Evolutionary conservation across 768 basidiomycete species (phyloP).

Genomic region (Leccinum obscurum): DNA sequence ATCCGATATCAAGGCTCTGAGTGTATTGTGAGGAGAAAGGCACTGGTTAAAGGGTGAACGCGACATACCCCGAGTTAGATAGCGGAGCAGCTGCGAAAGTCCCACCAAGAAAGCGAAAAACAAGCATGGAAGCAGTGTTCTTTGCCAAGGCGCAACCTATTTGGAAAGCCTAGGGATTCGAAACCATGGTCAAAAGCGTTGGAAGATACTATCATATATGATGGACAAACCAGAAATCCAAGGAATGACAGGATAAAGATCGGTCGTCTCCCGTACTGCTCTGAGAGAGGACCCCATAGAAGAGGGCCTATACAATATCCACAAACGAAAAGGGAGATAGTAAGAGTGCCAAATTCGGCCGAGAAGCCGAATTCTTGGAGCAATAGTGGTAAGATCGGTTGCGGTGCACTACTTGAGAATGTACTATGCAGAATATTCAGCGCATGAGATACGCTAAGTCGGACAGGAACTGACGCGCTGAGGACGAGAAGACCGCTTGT

Average conservation of each 20-base stretch:
- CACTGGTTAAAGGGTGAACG: not conserved
- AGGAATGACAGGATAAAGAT: constrained; percentile 58
- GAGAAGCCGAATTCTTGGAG: constrained; percentile 50
- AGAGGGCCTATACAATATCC: constrained; percentile 69
- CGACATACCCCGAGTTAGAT: constrained; percentile 61
- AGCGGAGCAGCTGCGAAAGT: constrained; percentile 67
- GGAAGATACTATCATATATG: not conserved
- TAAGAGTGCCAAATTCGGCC: constrained; percentile 50
- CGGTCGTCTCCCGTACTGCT: constrained; percentile 57
- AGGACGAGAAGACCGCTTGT: constrained; percentile 51
- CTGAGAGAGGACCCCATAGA: constrained; percentile 57
- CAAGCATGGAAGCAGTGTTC: constrained; percentile 62
- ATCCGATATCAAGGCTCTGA: constrained; percentile 53
- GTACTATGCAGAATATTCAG: constrained; percentile 40
- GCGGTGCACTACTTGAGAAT: constrained; percentile 61
- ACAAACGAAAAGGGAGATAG: constrained; percentile 62
- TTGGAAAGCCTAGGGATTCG: constrained; percentile 49
- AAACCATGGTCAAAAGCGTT: not conserved
- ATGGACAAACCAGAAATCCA: constrained; percentile 47
- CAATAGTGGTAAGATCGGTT: constrained; percentile 47
- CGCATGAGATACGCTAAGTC: not conserved
- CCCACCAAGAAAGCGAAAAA: constrained; percentile 72
- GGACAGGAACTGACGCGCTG: constrained; percentile 45
- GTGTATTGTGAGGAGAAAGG: not conserved
- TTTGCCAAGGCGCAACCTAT: constrained; percentile 59